These are phyloP conservation scores for Amorphotheca resinae DNA, from an alignment of 495 filamentous ascomycete genomes.

Conservation along the genomic window DNA sequence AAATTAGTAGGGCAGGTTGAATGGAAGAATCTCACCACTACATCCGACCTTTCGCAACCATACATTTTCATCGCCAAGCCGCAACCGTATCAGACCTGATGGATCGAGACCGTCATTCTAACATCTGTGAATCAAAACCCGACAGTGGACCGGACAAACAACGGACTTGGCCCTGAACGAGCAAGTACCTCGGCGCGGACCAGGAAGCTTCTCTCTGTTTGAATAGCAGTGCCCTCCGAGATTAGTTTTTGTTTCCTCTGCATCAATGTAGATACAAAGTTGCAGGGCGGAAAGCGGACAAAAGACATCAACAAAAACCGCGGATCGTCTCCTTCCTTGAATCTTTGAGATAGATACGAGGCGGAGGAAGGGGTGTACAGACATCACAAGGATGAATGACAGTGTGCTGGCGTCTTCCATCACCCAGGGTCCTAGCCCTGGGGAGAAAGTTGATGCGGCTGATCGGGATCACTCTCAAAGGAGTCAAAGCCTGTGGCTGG, in stretches of 20 bases:
- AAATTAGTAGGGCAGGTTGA: conserved; percentile 10
- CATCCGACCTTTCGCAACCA: conserved; percentile 26
- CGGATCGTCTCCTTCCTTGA: conserved; percentile 20
- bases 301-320: conserved; percentile 83
- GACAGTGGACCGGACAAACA: conserved; percentile 26
- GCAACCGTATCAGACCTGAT: conserved; percentile 8
- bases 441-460: conserved; percentile 68
- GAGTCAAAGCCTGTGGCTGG: conserved; percentile 32
- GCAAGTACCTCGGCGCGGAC: conserved; percentile 13
- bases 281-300: conserved; percentile 47
- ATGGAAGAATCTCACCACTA: conserved; percentile 15
- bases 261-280: conserved; percentile 13
- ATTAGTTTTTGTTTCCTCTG: conserved; percentile 87
- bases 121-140: conserved; percentile 26
- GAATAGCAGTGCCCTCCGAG: conserved; percentile 66
- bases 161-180: conserved; percentile 19
- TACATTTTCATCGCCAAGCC: neutral
- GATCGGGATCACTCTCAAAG: conserved; percentile 21
- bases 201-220: conserved; percentile 40
- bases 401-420: conserved; percentile 51
- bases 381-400: conserved; percentile 23
- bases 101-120: conserved; percentile 17
- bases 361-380: conserved; percentile 24
- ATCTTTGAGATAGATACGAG: neutral
- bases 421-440: conserved; percentile 35